Evolutionary conservation across 768 basidiomycete species (phyloP).

Genomic region (Amanita brunnescens): DNA sequence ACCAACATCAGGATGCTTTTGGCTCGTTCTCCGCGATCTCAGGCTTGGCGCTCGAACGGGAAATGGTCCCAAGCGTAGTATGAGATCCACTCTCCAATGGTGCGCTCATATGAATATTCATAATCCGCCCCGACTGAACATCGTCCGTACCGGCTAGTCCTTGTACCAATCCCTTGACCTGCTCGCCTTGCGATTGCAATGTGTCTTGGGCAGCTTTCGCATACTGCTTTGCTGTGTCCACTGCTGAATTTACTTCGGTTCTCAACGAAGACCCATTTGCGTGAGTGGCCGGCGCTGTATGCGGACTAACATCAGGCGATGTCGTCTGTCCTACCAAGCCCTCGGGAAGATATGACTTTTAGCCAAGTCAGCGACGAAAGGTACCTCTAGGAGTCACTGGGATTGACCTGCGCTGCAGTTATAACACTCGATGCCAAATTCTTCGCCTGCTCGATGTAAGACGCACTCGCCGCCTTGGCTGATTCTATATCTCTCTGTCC

Average conservation of each 20-base stretch:
- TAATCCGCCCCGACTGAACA: not conserved
- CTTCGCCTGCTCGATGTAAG: conserved; percentile 51
- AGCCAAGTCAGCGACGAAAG: conserved; percentile 1
- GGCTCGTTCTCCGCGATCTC: not conserved
- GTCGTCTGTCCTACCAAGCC: conserved; percentile 2
- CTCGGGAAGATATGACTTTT: conserved; percentile 15
- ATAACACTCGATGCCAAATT: conserved; percentile 33
- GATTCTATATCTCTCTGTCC: conserved; percentile 43
- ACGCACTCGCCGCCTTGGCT: conserved; percentile 34
- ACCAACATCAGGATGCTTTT: not conserved
- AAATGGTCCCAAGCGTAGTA: not conserved
- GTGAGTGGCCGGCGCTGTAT: not conserved
- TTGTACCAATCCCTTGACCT: conserved; percentile 29
- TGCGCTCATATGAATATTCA: not conserved
- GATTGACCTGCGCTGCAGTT: conserved; percentile 35
- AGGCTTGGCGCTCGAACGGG: not conserved
- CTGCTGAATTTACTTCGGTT: conserved; percentile 3
- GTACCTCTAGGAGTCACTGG: not conserved
- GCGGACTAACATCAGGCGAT: not conserved
- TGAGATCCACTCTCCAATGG: not conserved
- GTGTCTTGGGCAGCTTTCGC: conserved; percentile 23
- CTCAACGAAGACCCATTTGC: not conserved
- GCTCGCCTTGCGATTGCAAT: conserved; percentile 32
- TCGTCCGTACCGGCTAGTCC: conserved; percentile 14
- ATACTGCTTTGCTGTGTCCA: conserved; percentile 9